These are phyloP conservation scores for Spathaspora sp. DNA, from an alignment of 805 yeast genomes.

Conservation along the genomic window DNA sequence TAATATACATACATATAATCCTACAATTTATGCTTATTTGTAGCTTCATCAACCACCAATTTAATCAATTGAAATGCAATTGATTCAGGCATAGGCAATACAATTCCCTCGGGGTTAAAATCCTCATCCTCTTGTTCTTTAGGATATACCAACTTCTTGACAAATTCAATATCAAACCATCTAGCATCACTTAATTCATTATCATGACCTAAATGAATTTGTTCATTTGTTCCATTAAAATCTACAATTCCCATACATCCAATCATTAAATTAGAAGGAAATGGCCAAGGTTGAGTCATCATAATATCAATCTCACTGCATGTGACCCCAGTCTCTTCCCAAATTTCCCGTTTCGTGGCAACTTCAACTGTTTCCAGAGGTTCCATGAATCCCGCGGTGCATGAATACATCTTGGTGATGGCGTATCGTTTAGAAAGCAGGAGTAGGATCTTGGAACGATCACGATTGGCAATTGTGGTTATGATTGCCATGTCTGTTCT, in stretches of 20 bases:
- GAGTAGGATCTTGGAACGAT: constrained; percentile 59
- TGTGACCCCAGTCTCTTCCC: constrained; percentile 92
- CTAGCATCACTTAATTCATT: constrained; percentile 81
- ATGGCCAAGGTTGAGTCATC: constrained; percentile 96
- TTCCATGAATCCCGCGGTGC: constrained; percentile 95
- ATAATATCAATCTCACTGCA: constrained; percentile 56
- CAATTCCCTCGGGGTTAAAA: constrained; percentile 32
- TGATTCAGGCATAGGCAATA: constrained; percentile 41
- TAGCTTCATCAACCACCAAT: constrained; percentile 29
- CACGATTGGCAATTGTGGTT: constrained; percentile 66
- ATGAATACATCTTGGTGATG: constrained; percentile 57
- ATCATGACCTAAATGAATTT: constrained; percentile 73
- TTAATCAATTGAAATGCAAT: constrained; percentile 45
- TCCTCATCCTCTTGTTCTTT: constrained; percentile 13
- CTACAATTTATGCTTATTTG: constrained; percentile 5
- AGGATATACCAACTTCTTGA: constrained; percentile 37
- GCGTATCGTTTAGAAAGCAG: constrained; percentile 68
- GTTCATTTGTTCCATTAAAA: constrained; percentile 60
- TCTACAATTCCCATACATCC: constrained; percentile 86
- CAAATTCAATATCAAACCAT: constrained; percentile 68
- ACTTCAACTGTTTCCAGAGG: constrained; percentile 90
- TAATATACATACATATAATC: not conserved
- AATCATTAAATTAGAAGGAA: constrained; percentile 88
- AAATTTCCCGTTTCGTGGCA: constrained; percentile 83
- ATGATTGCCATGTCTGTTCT: constrained; percentile 89